phyloP scores from a whole-genome alignment of 1,284 basidiomycete species.

The Chondrostereum purpureum region DNA sequence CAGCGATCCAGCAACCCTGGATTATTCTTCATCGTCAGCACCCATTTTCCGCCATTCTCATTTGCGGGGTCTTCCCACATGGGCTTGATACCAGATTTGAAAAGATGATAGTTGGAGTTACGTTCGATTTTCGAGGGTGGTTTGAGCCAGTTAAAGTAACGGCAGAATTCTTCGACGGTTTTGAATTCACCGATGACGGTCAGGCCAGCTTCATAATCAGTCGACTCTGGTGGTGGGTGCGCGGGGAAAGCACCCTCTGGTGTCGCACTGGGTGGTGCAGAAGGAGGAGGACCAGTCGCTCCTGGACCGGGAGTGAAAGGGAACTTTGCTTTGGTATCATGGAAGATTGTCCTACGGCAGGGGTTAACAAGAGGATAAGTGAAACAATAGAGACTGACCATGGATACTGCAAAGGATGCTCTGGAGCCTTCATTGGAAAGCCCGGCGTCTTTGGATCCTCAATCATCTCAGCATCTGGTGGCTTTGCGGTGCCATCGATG shows the following conservation, averaged over 20 bases:
- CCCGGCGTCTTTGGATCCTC: constrained; percentile 78
- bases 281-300: constrained; percentile 18
- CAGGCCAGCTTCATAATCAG: constrained; percentile 71
- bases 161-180: constrained; percentile 86
- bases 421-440: constrained; percentile 62
- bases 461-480: constrained; percentile 68
- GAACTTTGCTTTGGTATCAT: constrained; percentile 75
- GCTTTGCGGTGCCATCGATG: constrained; percentile 64
- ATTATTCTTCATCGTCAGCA: constrained; percentile 84
- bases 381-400: constrained; percentile 49
- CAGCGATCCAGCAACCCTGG: constrained; percentile 75
- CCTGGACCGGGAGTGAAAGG: constrained; percentile 42
- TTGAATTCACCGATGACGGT: constrained; percentile 76
- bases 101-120: constrained; percentile 90
- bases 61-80: constrained; percentile 98
- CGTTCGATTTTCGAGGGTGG: constrained; percentile 82
- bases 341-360: constrained; percentile 72
- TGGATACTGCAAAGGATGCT: constrained; percentile 77
- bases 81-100: constrained; percentile 87
- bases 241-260: constrained; percentile 19
- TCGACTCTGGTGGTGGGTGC: constrained; percentile 45
- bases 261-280: neutral
- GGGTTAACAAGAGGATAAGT: constrained; percentile 4
- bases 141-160: constrained; percentile 93
- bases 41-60: constrained; percentile 90